Conservation (phyloP, 176 grass and related monocot species). For the Phragmites australis region DNA sequence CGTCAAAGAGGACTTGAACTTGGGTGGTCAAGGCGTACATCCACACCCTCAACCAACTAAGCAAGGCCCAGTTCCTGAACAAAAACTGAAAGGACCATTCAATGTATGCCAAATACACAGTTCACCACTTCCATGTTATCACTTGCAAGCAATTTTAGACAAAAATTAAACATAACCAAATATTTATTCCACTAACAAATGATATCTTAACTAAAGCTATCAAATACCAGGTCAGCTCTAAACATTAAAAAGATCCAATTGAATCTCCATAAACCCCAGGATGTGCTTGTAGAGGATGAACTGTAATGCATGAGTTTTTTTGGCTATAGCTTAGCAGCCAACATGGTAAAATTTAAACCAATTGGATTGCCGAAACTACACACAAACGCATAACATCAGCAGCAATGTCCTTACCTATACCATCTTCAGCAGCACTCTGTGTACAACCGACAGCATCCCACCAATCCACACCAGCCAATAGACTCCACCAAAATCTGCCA, state of each 20-base stretch:
- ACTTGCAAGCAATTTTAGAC: slow-evolving; percentile 15
- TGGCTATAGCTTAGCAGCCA: not conserved
- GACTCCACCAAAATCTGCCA: slow-evolving; percentile 96
- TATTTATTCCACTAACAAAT: slow-evolving; percentile 4
- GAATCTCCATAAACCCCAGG: not conserved
- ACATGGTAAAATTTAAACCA: slow-evolving; percentile 5
- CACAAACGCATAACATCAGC: not conserved
- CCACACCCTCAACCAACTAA: too few species aligned
- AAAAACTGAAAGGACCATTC: slow-evolving; percentile 10
- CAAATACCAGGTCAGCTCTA: not conserved
- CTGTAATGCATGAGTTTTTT: not conserved
- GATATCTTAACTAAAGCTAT: slow-evolving; percentile 11
- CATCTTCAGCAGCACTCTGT: slow-evolving; percentile 99
- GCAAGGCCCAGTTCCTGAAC: too few species aligned
- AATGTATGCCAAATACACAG: slow-evolving; percentile 15
- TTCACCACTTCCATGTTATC: not conserved
- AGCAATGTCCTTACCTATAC: slow-evolving; percentile 68
- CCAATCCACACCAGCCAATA: slow-evolving; percentile 96
- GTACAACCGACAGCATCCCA: slow-evolving; percentile 98
- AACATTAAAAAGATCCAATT: slow-evolving; percentile 2
- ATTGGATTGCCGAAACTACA: slow-evolving; percentile 10
- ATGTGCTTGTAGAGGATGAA: slow-evolving; percentile 13
- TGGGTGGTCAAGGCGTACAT: too few species aligned
- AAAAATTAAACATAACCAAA: not conserved
- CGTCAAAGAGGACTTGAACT: too few species aligned